phyloP scores from a whole-genome alignment of 805 yeast species.

The Myxozyma kluyveri region DNA sequence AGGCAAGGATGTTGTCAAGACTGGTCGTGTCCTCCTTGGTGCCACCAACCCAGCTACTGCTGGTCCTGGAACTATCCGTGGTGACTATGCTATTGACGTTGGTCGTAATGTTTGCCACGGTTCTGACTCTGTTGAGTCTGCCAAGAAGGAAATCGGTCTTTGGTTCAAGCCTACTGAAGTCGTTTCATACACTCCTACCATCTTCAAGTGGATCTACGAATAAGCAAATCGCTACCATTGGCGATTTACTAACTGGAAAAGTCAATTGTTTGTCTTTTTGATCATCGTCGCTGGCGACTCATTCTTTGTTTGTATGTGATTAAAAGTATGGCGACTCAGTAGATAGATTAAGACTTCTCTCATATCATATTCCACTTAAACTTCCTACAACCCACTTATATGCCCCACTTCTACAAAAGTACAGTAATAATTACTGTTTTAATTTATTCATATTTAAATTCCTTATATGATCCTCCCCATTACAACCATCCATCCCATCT shows the following conservation, averaged over 20 bases:
- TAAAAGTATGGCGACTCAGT: no score
- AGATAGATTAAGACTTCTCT: no score
- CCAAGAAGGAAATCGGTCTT: conserved; percentile 89
- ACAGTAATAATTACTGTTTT: no score
- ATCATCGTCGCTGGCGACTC: not conserved
- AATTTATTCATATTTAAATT: no score
- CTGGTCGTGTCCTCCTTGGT: conserved; percentile 96
- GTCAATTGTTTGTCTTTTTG: not conserved
- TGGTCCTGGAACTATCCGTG: conserved; percentile 99
- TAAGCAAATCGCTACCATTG: conserved; percentile 1
- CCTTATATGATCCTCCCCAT: no score
- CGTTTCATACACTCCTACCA: conserved; percentile 83
- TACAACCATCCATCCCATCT: no score
- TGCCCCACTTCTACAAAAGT: no score
- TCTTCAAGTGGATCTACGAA: conserved; percentile 86
- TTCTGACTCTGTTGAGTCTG: conserved; percentile 98
- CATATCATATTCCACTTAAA: no score
- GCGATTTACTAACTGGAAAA: not conserved
- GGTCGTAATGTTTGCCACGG: conserved; percentile 99
- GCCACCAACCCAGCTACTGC: conserved; percentile 98
- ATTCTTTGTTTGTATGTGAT: not conserved
- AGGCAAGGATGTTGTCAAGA: conserved; percentile 99
- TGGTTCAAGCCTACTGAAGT: conserved; percentile 99
- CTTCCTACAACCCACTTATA: no score
- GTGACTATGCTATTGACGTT: conserved; percentile 96